Conservation (phyloP, 2,329 filamentous ascomycete genomes). For the Calonectria montana region DNA sequence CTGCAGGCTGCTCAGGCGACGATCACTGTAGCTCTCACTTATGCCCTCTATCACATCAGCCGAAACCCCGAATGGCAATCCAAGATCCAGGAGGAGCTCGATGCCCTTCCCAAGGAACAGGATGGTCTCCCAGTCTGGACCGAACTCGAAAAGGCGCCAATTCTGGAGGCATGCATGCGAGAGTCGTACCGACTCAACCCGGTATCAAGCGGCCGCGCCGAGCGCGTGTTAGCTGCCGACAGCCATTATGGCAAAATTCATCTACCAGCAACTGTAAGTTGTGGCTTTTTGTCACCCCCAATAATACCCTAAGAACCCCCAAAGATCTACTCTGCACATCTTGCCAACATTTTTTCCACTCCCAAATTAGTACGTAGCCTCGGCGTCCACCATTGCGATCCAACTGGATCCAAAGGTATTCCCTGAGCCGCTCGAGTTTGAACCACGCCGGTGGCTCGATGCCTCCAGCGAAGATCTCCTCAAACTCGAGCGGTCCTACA, state of each 20-base stretch:
- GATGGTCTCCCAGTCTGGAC: constrained; percentile 5
- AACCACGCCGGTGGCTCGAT: neutral
- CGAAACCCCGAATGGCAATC: constrained; percentile 8
- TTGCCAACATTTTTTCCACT: constrained; percentile 7
- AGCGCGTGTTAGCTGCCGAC: neutral
- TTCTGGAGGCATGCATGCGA: constrained; percentile 11
- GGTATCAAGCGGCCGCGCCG: constrained; percentile 4
- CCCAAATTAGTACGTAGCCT: constrained; percentile 7
- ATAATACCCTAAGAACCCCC: neutral
- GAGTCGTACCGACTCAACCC: constrained; percentile 12
- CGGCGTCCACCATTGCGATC: constrained; percentile 10
- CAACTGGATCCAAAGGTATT: constrained; percentile 4
- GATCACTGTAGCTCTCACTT: constrained; percentile 1
- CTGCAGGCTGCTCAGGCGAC: constrained; percentile 1
- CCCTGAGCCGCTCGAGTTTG: neutral
- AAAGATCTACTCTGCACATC: constrained; percentile 2
- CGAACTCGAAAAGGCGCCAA: neutral
- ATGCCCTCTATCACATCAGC: constrained; percentile 2
- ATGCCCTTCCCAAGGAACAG: neutral
- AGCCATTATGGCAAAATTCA: neutral
- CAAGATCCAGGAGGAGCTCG: neutral
- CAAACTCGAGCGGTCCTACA: constrained; percentile 4
- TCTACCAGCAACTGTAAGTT: constrained; percentile 11
- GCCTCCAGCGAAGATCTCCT: neutral
- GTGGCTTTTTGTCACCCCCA: constrained; percentile 1